Percentiles rank a stretch among this genome's conserved stretches.
Evolutionary conservation across 768 basidiomycete genomes (phyloP).

Genomic region (Strobilomyces confusus): DNA sequence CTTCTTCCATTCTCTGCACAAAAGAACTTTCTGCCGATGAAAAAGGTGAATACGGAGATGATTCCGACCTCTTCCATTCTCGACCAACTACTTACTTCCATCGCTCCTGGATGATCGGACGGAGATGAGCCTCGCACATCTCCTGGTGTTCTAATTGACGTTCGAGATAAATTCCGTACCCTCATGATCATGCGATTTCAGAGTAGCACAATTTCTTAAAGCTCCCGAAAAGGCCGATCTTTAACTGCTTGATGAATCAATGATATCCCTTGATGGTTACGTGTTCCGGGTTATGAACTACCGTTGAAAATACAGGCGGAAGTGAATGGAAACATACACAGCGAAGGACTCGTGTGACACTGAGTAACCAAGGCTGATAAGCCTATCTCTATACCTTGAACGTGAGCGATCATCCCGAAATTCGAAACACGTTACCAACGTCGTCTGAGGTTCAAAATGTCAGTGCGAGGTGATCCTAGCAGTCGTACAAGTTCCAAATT

Average conservation of each 20-base stretch:
- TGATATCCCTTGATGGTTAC: conserved; percentile 10
- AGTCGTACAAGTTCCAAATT: conserved; percentile 31
- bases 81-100: conserved; percentile 12
- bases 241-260: not conserved
- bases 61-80: conserved; percentile 26
- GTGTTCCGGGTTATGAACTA: not conserved
- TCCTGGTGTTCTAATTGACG: not conserved
- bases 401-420: no score
- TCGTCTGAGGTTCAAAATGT: not conserved
- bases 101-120: conserved; percentile 32
- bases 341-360: conserved; percentile 36
- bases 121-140: conserved; percentile 14
- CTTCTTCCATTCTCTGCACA: not conserved
- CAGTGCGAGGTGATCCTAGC: no score
- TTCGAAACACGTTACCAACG: conserved; percentile 5
- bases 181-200: not conserved
- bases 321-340: conserved; percentile 30
- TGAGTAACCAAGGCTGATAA: conserved; percentile 26
- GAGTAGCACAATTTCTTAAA: conserved; percentile 30
- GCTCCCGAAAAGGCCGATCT: conserved; percentile 25
- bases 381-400: conserved; percentile 39
- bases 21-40: not conserved
- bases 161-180: conserved; percentile 3
- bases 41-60: not conserved
- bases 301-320: not conserved